Conservation (phyloP, 441 rosid genomes). For the Isatis lusitanica region DNA sequence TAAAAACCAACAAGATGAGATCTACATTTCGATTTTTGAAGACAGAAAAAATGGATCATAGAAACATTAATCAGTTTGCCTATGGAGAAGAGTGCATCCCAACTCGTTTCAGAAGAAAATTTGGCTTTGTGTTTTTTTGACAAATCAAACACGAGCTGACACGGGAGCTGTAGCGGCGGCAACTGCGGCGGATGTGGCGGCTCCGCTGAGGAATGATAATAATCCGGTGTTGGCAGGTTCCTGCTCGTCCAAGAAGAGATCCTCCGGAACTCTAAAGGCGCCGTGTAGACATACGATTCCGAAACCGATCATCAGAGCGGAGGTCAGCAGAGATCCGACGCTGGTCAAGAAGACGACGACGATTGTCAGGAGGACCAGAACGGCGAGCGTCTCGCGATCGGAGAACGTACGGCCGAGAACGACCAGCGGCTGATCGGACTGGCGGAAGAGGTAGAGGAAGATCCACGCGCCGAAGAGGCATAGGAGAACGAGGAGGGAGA, state of each 20-base stretch:
- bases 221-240: conserved; percentile 58
- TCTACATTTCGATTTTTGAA: neutral
- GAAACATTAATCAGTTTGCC: neutral
- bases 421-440: conserved; percentile 63
- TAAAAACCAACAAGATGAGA: conserved; percentile 3
- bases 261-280: conserved; percentile 74
- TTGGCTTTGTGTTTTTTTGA: neutral
- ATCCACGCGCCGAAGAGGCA: conserved; percentile 60
- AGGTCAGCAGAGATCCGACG: conserved; percentile 67
- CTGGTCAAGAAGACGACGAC: conserved; percentile 72
- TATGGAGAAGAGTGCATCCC: neutral
- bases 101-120: neutral
- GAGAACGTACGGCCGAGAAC: conserved; percentile 61
- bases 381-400: conserved; percentile 67
- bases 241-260: conserved; percentile 68
- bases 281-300: conserved; percentile 72
- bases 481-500: conserved; percentile 62
- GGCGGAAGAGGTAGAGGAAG: conserved; percentile 63
- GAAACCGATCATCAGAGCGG: conserved; percentile 59
- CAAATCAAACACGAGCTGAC: conserved; percentile 41
- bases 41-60: neutral
- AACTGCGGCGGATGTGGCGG: conserved; percentile 54
- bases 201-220: conserved; percentile 63
- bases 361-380: conserved; percentile 48
- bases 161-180: conserved; percentile 55